phyloP scores from a whole-genome alignment of 306 rosid genomes.

The Medicago arabica region DNA sequence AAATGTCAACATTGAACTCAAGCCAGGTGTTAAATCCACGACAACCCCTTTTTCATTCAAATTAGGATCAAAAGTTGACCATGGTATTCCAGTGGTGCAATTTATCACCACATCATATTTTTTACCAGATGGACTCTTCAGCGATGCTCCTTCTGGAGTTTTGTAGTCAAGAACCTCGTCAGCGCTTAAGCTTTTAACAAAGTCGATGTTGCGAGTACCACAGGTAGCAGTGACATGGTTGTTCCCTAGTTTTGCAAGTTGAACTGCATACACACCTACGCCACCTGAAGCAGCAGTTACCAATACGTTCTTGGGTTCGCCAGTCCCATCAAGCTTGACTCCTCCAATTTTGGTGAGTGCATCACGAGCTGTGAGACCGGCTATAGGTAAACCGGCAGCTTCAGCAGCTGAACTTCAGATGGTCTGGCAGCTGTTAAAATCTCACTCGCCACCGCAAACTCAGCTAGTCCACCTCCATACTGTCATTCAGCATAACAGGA shows the following conservation, averaged over 20 bases:
- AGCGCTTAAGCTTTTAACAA: neutral
- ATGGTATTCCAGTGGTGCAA: neutral
- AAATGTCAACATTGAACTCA: neutral
- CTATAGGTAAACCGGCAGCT: neutral
- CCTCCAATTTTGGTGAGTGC: neutral
- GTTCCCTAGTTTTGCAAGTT: neutral
- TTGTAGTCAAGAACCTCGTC: neutral
- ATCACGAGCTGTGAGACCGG: neutral
- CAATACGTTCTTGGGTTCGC: neutral
- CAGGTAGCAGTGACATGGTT: neutral
- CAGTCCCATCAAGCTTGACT: neutral
- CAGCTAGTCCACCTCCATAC: neutral
- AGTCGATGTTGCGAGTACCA: neutral
- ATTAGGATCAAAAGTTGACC: neutral
- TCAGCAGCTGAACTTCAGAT: neutral
- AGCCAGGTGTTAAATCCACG: neutral
- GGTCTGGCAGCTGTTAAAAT: neutral
- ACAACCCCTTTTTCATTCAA: neutral
- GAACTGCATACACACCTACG: neutral
- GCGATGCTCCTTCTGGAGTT: neutral
- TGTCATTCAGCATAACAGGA: neutral
- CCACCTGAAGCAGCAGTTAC: neutral
- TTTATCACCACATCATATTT: neutral
- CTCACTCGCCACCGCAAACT: neutral
- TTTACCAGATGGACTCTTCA: neutral